These are phyloP conservation scores for Zarea fungicola DNA, from an alignment of 2,329 filamentous ascomycete species.

Conservation along the genomic window DNA sequence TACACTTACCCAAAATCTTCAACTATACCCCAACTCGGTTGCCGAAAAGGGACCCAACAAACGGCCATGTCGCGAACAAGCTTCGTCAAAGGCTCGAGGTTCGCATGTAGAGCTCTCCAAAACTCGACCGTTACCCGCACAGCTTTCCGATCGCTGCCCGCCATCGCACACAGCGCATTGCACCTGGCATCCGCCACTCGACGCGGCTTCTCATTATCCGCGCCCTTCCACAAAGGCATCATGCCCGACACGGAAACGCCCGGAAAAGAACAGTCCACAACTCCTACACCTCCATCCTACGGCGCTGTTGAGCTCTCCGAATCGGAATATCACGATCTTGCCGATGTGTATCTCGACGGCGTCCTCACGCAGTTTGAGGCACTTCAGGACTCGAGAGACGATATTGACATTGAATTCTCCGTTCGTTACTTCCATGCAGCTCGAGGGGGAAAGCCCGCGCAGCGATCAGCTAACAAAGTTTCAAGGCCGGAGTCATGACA, in stretches of 20 bases:
- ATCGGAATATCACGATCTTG: constrained; percentile 68
- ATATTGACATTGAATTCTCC: constrained; percentile 83
- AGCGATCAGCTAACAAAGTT: constrained; percentile 16
- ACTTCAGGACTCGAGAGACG: constrained; percentile 65
- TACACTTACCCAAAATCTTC: neutral
- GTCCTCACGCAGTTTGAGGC: constrained; percentile 61
- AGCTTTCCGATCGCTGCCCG: constrained; percentile 15
- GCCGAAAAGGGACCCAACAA: neutral
- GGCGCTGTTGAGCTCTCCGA: constrained; percentile 60
- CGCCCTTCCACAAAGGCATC: constrained; percentile 41
- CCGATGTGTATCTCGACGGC: constrained; percentile 66
- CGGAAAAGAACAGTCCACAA: constrained; percentile 36
- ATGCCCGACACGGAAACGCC: constrained; percentile 56
- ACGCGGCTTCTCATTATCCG: constrained; percentile 27
- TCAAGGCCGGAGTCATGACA: constrained; percentile 78
- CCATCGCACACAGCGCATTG: constrained; percentile 1
- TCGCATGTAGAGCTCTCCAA: constrained; percentile 30
- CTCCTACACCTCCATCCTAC: constrained; percentile 34
- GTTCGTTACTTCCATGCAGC: constrained; percentile 57
- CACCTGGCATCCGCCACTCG: constrained; percentile 16
- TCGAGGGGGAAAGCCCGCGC: no score
- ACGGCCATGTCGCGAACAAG: constrained; percentile 27
- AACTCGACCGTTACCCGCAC: constrained; percentile 21
- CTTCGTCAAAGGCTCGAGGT: constrained; percentile 33
- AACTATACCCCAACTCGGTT: neutral